Percentiles rank a stretch among this genome's conserved stretches.
phyloP scores from a whole-genome alignment of 768 basidiomycete species.

The Phylloporus sp. region DNA sequence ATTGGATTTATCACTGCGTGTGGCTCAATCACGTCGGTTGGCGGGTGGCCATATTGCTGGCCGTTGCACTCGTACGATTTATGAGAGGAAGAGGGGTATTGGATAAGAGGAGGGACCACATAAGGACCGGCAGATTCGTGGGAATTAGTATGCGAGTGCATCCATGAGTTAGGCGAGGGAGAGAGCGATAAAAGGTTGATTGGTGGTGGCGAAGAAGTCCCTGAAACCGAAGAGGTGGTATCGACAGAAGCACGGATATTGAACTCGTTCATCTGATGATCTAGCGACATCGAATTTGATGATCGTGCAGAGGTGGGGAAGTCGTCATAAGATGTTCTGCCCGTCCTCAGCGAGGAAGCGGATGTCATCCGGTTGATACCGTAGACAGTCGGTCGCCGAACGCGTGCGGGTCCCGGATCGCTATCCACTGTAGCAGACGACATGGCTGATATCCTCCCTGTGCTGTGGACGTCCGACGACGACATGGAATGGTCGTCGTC shows the following conservation, averaged over 20 bases:
- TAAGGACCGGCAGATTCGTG: conserved; percentile 39
- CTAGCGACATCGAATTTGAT: conserved; percentile 73
- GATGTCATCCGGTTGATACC: conserved; percentile 73
- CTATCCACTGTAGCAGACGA: conserved; percentile 84
- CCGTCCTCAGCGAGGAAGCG: conserved; percentile 60
- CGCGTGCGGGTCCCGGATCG: conserved; percentile 72
- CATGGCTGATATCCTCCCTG: conserved; percentile 68
- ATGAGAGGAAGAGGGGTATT: conserved; percentile 36
- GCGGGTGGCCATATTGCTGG: conserved; percentile 49
- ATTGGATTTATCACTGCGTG: conserved; percentile 79
- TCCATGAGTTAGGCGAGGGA: conserved; percentile 56
- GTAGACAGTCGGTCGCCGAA: conserved; percentile 58
- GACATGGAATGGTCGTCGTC: conserved; percentile 93
- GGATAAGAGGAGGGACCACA: conserved; percentile 33
- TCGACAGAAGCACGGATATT: conserved; percentile 66
- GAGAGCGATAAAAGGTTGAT: conserved; percentile 71
- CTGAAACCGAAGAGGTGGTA: conserved; percentile 49
- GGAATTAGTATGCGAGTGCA: conserved; percentile 40
- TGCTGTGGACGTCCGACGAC: conserved; percentile 76
- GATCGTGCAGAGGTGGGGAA: conserved; percentile 69
- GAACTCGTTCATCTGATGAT: conserved; percentile 76
- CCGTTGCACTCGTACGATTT: conserved; percentile 50
- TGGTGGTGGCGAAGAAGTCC: conserved; percentile 70
- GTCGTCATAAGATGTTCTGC: conserved; percentile 61
- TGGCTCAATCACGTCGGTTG: conserved; percentile 55